Base-by-base conservation (phyloP, 495 filamentous ascomycete species). In the Alectoria sarmentosa region DNA sequence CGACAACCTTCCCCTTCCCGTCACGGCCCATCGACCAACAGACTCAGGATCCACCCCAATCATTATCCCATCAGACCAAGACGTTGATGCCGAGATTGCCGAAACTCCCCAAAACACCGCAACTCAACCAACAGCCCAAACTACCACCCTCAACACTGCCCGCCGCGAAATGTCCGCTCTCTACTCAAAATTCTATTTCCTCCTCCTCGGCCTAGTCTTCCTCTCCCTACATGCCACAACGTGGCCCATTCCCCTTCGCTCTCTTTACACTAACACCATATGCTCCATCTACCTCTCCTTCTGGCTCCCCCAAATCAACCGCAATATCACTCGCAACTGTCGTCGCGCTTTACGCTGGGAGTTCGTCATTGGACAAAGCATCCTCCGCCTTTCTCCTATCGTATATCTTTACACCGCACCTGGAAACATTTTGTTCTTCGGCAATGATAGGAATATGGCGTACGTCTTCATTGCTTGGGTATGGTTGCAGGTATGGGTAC, bases 321-420 rank as follows among this genome's bases (percentile, higher is more conserved):
- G 94, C 54, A 98, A 98, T 75, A 78, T 91, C 55, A 85, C 89
- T 75, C 88, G 94, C 32, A 96, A 96, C 74, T 95, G 90, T 73
- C 89, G 93, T 39, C 89, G 90, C 70, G 90, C 92, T 3, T 79
- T 96, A 7, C 81, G 85, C 8, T 96, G 91, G 91, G 86, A 89
- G 55, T 98, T 92, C 71, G 86, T 97, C 61, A 71, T 91, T 49
- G 93, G 92, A 3, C 88, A 96, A 70, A 92, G 89, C 61, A 70
- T 87, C 23, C 80, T 95, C 0, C 84, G 94, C 0, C 74, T 95
- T 2, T 71, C 86, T 9, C 93, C 94, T 3, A 86, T 96, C 62
- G 72, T 86, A 1, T 96, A 98, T 69, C 90, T 97, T 69, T 90
- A 90, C 62, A 83, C 86, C 13, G 80, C 83, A 48, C 71, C 77